These are phyloP conservation scores for Arthrobotrys sinensis DNA, from an alignment of 2,329 filamentous ascomycete genomes.

Conservation along the genomic window DNA sequence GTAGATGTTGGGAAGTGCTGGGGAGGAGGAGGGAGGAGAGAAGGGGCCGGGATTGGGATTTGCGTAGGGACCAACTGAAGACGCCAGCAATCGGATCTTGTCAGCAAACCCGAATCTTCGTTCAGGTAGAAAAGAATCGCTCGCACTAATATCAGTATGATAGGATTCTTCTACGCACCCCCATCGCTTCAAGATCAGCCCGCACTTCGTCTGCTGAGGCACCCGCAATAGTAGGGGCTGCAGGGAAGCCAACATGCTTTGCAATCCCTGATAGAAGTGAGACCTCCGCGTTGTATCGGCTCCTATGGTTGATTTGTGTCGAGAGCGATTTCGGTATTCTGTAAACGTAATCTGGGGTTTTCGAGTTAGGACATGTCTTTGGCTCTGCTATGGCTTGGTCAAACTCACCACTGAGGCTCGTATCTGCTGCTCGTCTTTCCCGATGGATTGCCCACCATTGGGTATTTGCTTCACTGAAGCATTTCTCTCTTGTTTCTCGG, in stretches of 20 bases:
- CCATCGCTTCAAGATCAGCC: constrained; percentile 89
- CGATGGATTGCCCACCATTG: constrained; percentile 95
- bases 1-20: constrained; percentile 51
- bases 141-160: constrained; percentile 66
- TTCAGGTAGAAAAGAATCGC: constrained; percentile 60
- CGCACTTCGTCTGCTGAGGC: constrained; percentile 82
- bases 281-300: constrained; percentile 95
- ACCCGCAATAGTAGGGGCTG: constrained; percentile 85
- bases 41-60: constrained; percentile 42
- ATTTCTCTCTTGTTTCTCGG: constrained; percentile 84
- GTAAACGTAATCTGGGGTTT: constrained; percentile 83
- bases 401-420: constrained; percentile 63
- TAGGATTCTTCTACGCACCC: constrained; percentile 74
- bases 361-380: constrained; percentile 65
- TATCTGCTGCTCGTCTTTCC: constrained; percentile 75
- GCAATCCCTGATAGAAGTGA: constrained; percentile 90
- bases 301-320: constrained; percentile 85
- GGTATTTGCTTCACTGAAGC: constrained; percentile 84
- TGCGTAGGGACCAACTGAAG: constrained; percentile 62
- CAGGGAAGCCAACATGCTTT: constrained; percentile 96
- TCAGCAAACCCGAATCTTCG: constrained; percentile 61
- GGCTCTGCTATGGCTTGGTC: background rate
- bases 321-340: constrained; percentile 83
- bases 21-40: constrained; percentile 21
- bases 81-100: constrained; percentile 57